phyloP scores from a whole-genome alignment of 305 asterid genomes.

The Fraxinus latifolia region DNA sequence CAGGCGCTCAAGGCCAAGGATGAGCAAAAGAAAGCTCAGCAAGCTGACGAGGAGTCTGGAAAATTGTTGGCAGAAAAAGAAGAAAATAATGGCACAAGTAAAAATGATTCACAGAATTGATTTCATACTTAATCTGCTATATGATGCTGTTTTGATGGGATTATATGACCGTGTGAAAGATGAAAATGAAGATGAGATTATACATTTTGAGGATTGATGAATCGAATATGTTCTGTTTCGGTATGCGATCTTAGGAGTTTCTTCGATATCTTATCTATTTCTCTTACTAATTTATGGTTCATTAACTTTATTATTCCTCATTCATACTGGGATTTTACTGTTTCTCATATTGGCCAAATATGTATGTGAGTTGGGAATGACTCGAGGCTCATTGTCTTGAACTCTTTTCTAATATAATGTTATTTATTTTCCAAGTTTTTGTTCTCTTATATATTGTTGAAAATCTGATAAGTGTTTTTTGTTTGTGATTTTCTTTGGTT shows the following conservation, averaged over 20 bases:
- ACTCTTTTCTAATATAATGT: neutral
- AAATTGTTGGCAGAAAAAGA: conserved; percentile 12
- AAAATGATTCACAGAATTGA: conserved; percentile 5
- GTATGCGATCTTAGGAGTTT: neutral
- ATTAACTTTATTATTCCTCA: neutral
- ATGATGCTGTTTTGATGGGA: neutral
- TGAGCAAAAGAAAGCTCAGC: conserved; percentile 4
- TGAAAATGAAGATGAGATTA: neutral
- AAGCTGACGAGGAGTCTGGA: conserved; percentile 13
- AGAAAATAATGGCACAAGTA: conserved; percentile 3
- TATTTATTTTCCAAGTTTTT: neutral
- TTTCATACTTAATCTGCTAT: neutral
- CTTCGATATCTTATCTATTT: neutral
- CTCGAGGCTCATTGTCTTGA: neutral
- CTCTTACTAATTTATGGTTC: neutral
- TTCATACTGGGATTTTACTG: neutral
- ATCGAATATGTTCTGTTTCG: neutral
- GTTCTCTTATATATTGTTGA: neutral
- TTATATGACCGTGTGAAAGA: neutral
- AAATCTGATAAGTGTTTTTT: neutral
- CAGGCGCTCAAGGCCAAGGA: conserved; percentile 14
- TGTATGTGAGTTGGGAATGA: neutral
- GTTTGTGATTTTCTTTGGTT: neutral
- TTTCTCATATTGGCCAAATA: neutral
- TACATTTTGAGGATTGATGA: neutral